Percentiles rank a stretch among this genome's conserved stretches.
Evolutionary conservation across 2,329 filamentous ascomycete genomes (phyloP).

Genomic region (Colletotrichum brevisporum): DNA sequence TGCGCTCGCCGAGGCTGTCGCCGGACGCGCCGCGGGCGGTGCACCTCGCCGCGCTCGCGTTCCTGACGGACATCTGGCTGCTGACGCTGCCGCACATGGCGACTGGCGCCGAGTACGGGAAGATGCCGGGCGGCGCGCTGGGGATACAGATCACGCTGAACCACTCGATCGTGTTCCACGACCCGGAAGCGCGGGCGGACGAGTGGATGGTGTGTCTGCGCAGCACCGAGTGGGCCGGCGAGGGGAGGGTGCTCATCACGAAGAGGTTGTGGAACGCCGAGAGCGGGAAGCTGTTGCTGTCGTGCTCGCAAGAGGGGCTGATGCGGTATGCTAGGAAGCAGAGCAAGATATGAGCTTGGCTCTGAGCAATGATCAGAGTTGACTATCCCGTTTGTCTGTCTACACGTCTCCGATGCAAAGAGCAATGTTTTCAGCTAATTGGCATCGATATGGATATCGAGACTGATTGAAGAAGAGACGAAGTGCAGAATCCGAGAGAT

Average conservation of each 20-base stretch:
- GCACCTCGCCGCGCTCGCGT: slow-evolving; percentile 5
- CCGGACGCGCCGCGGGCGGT: neutral
- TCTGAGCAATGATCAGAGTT: too few species aligned
- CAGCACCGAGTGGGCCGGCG: slow-evolving; percentile 7
- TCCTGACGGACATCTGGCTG: slow-evolving; percentile 7
- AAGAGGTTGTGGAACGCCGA: slow-evolving; percentile 1
- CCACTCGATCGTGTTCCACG: slow-evolving; percentile 2
- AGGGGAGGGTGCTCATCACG: neutral
- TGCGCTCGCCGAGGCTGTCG: too few species aligned
- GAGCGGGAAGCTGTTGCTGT: neutral
- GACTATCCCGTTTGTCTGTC: too few species aligned
- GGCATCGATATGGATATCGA: too few species aligned
- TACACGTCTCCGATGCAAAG: too few species aligned
- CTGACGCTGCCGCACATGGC: slow-evolving; percentile 5
- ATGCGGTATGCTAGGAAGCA: slow-evolving; percentile 13
- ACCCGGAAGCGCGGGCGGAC: neutral
- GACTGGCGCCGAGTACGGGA: neutral
- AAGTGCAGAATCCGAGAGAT: too few species aligned
- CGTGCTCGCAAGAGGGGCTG: neutral
- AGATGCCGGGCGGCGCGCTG: neutral
- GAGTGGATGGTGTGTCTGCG: slow-evolving; percentile 6
- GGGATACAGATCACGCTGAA: slow-evolving; percentile 9
- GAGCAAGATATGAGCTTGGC: neutral
- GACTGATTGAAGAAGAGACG: too few species aligned
- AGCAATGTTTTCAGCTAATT: too few species aligned